Conservation (phyloP, 441 rosid genomes). For the Geranium incanum region DNA sequence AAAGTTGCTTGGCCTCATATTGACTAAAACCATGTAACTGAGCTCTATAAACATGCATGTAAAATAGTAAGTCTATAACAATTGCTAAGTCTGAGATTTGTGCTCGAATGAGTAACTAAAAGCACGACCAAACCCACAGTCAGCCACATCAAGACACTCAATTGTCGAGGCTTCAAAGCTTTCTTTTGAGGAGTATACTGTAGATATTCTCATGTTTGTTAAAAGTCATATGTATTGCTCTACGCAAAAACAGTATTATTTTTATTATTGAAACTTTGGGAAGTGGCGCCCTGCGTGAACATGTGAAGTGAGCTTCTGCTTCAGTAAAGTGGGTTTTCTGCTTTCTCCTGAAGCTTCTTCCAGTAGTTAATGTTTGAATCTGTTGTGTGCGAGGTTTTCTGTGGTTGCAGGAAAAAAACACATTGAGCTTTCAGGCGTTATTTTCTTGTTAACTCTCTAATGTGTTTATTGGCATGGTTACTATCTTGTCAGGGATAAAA, state of each 20-base stretch:
- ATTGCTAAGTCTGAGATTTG: background rate
- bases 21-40: background rate
- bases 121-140: background rate
- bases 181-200: background rate
- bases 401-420: background rate
- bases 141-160: background rate
- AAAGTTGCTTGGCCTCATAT: too few relatives aligned
- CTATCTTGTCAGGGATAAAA: constrained; percentile 56
- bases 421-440: background rate
- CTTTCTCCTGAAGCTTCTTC: background rate
- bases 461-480: constrained; percentile 19
- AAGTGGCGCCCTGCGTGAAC: background rate
- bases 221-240: background rate
- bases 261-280: background rate
- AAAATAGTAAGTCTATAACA: background rate
- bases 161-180: background rate
- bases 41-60: background rate
- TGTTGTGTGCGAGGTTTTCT: background rate
- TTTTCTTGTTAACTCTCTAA: constrained; percentile 6
- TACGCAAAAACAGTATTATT: background rate
- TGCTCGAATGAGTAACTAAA: background rate
- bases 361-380: constrained; percentile 1
- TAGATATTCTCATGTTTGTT: background rate
- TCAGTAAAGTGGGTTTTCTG: background rate
- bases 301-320: background rate